Conservation (phyloP, 164 flowering plant genomes). For the Kalanchoe fedtschenkoi region DNA sequence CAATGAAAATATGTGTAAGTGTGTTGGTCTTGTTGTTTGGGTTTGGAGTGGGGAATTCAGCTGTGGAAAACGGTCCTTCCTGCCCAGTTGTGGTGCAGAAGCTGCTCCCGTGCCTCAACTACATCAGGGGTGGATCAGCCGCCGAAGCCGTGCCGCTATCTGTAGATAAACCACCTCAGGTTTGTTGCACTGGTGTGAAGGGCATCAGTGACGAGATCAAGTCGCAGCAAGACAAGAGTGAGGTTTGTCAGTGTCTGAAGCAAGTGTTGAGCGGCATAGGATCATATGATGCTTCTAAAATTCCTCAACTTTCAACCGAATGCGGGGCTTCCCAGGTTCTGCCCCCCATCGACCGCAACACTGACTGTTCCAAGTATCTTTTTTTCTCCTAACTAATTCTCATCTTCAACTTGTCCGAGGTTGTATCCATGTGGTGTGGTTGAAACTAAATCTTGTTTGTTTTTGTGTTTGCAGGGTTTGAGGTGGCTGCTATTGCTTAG, state of each 20-base stretch:
- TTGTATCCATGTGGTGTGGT: not conserved
- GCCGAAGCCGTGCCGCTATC: no score
- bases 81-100: not conserved
- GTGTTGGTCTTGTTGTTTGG: not conserved
- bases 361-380: conserved; percentile 19
- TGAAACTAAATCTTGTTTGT: not conserved
- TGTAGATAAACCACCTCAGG: conserved; percentile 13
- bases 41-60: not conserved
- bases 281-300: conserved; percentile 8
- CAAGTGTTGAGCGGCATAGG: conserved; percentile 3
- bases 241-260: conserved; percentile 23
- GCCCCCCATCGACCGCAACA: conserved; percentile 8
- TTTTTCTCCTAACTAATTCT: not conserved
- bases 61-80: not conserved
- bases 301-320: conserved; percentile 13
- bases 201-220: not conserved
- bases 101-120: conserved; percentile 21
- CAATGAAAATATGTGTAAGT: not conserved
- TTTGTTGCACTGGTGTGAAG: conserved; percentile 24
- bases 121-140: conserved; percentile 5
- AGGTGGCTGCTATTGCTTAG: no score
- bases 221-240: conserved; percentile 10
- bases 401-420: no score
- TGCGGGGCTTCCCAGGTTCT: conserved; percentile 10
- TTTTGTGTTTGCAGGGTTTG: not conserved